phyloP scores from a whole-genome alignment of 164 flowering plant species.

The Umbellularia californica region DNA sequence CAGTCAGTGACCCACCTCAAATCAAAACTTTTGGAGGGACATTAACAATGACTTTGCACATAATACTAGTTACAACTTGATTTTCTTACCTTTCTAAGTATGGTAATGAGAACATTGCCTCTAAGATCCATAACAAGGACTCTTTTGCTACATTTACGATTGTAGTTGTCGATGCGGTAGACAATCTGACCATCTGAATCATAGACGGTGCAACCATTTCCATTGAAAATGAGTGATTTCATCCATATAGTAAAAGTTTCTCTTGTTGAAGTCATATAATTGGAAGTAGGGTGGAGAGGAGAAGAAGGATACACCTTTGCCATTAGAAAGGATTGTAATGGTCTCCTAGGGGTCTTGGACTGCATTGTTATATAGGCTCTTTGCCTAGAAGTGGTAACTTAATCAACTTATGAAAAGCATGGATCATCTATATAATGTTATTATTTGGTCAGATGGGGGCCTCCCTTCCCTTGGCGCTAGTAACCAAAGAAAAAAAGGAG shows the following conservation, averaged over 20 bases:
- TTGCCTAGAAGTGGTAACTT: background rate
- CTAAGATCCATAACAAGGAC: conserved; percentile 39
- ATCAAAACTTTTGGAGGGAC: background rate
- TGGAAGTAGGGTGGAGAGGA: conserved; percentile 5
- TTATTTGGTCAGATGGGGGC: background rate
- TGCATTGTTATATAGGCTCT: background rate
- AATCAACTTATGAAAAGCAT: background rate
- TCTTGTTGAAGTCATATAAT: conserved; percentile 12
- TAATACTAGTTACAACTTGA: background rate
- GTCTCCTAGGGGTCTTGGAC: conserved; percentile 4
- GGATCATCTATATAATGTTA: background rate
- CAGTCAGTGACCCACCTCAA: background rate
- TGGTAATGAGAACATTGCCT: conserved; percentile 31
- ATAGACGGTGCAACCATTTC: conserved; percentile 39
- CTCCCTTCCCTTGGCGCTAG: background rate
- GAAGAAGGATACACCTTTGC: conserved; percentile 27
- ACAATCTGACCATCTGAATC: conserved; percentile 30
- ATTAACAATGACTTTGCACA: background rate
- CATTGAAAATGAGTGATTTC: conserved; percentile 34
- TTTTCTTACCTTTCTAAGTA: conserved; percentile 24
- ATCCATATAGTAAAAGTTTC: conserved; percentile 43
- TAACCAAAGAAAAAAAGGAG: background rate
- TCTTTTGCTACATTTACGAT: conserved; percentile 18
- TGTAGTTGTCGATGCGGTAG: conserved; percentile 40
- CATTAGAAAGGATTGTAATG: conserved; percentile 21